A percentile compares a stretch with the other conserved stretches of the same genome.
Evolutionary conservation across 805 yeast genomes (phyloP).

Genomic region (Jamesozyma hellenica): DNA sequence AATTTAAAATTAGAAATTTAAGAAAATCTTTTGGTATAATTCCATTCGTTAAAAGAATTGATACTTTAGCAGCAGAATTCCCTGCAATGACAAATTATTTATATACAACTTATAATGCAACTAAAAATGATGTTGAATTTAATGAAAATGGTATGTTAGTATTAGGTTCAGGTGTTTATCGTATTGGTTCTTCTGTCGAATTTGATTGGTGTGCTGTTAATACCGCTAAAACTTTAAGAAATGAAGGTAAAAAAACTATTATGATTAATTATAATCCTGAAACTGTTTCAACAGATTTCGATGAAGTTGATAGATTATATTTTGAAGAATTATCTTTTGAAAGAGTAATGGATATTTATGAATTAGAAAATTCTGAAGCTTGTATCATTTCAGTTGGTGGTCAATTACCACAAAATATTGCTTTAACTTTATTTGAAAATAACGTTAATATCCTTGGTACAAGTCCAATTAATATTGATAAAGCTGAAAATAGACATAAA

Average conservation of each 20-base stretch:
- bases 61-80: slow-evolving; percentile 96
- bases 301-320: slow-evolving; percentile 94
- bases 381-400: slow-evolving; percentile 97
- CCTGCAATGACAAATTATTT: slow-evolving; percentile 94
- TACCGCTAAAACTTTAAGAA: slow-evolving; percentile 88
- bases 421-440: slow-evolving; percentile 64
- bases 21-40: slow-evolving; percentile 72
- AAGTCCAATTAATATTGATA: slow-evolving; percentile 86
- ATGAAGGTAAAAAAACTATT: slow-evolving; percentile 76
- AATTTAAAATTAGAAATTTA: slow-evolving; percentile 70
- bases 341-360: slow-evolving; percentile 95
- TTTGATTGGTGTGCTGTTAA: slow-evolving; percentile 99
- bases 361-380: slow-evolving; percentile 79
- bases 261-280: slow-evolving; percentile 98
- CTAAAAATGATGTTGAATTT: slow-evolving; percentile 71
- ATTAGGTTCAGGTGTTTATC: slow-evolving; percentile 96
- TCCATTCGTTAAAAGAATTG: slow-evolving; percentile 94
- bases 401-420: slow-evolving; percentile 95
- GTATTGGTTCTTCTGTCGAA: slow-evolving; percentile 97
- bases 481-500: slow-evolving; percentile 97
- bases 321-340: slow-evolving; percentile 92
- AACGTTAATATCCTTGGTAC: slow-evolving; percentile 92
- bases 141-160: slow-evolving; percentile 89
- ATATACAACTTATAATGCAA: slow-evolving; percentile 92
- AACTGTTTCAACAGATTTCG: slow-evolving; percentile 96